A percentile compares a stretch with the other conserved stretches of the same genome.
Conservation (phyloP, 192 early-diverging fungal species). For the Podila epigama region DNA sequence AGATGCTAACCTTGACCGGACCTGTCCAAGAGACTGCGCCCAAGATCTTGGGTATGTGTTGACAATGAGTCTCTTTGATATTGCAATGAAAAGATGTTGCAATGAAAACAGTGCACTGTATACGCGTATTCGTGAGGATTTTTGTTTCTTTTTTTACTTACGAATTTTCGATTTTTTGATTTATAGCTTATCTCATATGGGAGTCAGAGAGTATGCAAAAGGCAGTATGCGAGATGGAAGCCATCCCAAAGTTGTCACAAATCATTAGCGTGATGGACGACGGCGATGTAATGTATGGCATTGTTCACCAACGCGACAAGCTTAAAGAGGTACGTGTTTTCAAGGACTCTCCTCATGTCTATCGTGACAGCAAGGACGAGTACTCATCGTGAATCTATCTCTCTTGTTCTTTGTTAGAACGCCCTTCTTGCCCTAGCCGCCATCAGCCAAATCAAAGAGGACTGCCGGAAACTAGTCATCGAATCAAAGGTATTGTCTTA, state of each 20-base stretch:
- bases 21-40: constrained; percentile 72
- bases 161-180: too few species aligned
- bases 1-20: constrained; percentile 65
- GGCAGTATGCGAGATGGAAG: constrained; percentile 77
- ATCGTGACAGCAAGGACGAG: not conserved
- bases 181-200: constrained; percentile 72
- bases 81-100: too few species aligned
- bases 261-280: constrained; percentile 58
- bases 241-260: constrained; percentile 67
- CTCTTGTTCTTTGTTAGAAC: constrained; percentile 56
- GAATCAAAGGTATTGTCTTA: constrained; percentile 77
- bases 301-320: constrained; percentile 59
- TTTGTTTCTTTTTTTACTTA: not conserved
- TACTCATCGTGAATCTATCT: not conserved
- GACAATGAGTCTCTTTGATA: not conserved
- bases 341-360: not conserved
- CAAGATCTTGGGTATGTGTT: constrained; percentile 57
- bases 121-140: not conserved
- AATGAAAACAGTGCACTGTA: too few species aligned
- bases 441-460: constrained; percentile 73
- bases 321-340: constrained; percentile 65
- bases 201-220: constrained; percentile 78
- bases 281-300: constrained; percentile 50
- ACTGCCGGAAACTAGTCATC: constrained; percentile 76
- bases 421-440: constrained; percentile 73